Evolutionary conservation across 78 protist genomes (phyloP), one percentile per base, ranked within the genome.

Genomic region (Dictyostelium firmibasis): DNA sequence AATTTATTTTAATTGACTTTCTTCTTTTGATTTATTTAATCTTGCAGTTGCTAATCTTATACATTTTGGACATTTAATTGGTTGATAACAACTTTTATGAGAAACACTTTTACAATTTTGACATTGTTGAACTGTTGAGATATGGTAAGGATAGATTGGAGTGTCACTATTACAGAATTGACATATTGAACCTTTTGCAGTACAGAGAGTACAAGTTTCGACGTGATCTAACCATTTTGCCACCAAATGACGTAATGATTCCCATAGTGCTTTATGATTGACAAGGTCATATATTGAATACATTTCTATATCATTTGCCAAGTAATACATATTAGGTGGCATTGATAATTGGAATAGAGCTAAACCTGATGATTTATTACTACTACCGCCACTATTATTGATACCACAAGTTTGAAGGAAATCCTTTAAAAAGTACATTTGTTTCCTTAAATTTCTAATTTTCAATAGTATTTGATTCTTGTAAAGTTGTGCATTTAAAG

Each of bases 141-240:
- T 79, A 31, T 88, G 83, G 20, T 67, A 79, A 20, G 93, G 93
- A 38, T 43, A 88, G 10, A 88, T 79, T 31, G 86, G 81, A 6
- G 64, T 41, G 1, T 44, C 35, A 31, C n/a, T 67, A 79, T 79
- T 83, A 67, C 93, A 88, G 31, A 79, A 88, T 33, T 78, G 81
- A 67, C 93, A 88, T 67, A 67, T 36, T 13, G 81, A 79, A 38
- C 93, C 93, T 44, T 88, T 88, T 11, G 74, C 79, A 9, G 0
- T 1, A 88, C 93, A 88, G 3, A 79, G 29, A 35, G 25, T 41
- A 77, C 93, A 79, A 38, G 44, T 64, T 18, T 88, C 93, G 4
- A 79, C 86, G 31, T 88, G 93, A 79, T 88, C 83, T 16, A 88
- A 67, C 93, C 93, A 88, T 47, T 81, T 78, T 20, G 93, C 93